Percentiles rank a stretch among this genome's conserved stretches.
Evolutionary conservation across 305 asterid genomes (phyloP).

Genomic region (Striga hermonthica): DNA sequence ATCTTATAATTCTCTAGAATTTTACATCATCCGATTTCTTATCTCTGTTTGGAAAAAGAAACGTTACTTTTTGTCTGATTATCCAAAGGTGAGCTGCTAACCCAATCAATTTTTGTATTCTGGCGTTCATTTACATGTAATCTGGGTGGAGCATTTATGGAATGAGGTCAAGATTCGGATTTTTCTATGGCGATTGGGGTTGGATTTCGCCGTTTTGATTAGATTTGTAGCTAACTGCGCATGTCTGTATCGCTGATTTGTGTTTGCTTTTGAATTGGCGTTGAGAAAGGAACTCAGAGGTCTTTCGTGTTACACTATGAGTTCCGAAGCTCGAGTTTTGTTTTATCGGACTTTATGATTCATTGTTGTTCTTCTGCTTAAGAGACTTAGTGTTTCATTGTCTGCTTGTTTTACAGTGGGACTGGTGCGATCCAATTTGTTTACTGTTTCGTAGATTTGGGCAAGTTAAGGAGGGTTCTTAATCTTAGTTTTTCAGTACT

Average conservation of each 20-base stretch:
- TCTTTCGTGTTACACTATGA: constrained; percentile 14
- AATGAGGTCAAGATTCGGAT: constrained; percentile 41
- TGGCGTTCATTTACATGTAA: constrained; percentile 18
- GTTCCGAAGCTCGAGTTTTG: constrained; percentile 6
- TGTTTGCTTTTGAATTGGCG: constrained; percentile 5
- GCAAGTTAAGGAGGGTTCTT: constrained; percentile 25
- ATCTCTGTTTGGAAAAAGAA: constrained; percentile 12
- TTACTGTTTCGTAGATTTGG: constrained; percentile 32
- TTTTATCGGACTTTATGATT: not conserved
- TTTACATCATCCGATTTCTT: constrained; percentile 16
- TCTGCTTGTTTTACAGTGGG: constrained; percentile 26
- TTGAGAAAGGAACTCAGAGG: constrained; percentile 22
- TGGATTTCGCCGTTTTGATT: constrained; percentile 30
- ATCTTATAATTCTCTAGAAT: constrained; percentile 15
- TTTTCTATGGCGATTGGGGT: constrained; percentile 22
- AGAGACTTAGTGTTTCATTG: constrained; percentile 22
- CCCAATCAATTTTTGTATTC: constrained; percentile 28
- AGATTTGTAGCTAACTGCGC: constrained; percentile 29
- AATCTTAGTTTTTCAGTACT: constrained; percentile 17
- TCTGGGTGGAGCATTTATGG: constrained; percentile 29
- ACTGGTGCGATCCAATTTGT: constrained; percentile 26
- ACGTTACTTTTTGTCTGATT: no score
- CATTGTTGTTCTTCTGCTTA: not conserved
- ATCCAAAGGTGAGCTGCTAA: constrained; percentile 32
- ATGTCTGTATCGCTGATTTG: constrained; percentile 24